These are phyloP conservation scores for Rusavskia elegans DNA, from an alignment of 495 filamentous ascomycete genomes.

Conservation along the genomic window DNA sequence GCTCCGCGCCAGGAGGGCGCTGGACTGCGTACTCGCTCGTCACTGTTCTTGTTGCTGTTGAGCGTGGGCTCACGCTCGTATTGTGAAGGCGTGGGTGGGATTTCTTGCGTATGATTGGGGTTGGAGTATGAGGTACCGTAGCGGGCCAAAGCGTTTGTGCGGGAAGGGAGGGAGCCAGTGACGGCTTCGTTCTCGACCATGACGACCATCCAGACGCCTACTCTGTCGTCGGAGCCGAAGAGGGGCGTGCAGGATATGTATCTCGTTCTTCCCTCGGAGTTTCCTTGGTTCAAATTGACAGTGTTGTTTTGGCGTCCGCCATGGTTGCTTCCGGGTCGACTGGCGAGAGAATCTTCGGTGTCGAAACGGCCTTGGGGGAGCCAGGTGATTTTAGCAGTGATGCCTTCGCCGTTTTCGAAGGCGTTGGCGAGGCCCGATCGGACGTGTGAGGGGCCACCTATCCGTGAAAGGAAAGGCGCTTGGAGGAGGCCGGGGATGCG, in stretches of 20 bases:
- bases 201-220: slow-evolving; percentile 52
- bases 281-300: slow-evolving; percentile 13
- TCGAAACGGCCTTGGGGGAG: slow-evolving; percentile 14
- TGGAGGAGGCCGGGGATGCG: slow-evolving; percentile 50
- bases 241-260: slow-evolving; percentile 52
- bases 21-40: neutral
- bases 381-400: slow-evolving; percentile 49
- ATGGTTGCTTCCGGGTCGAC: neutral
- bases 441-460: slow-evolving; percentile 36
- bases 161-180: slow-evolving; percentile 5
- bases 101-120: neutral
- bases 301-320: slow-evolving; percentile 5
- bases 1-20: neutral
- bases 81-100: slow-evolving; percentile 6
- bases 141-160: slow-evolving; percentile 1
- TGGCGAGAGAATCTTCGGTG: neutral
- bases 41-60: neutral
- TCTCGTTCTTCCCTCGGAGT: slow-evolving; percentile 30
- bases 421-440: slow-evolving; percentile 36
- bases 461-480: slow-evolving; percentile 42
- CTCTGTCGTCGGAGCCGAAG: slow-evolving; percentile 34
- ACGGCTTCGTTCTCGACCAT: slow-evolving; percentile 35
- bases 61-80: slow-evolving; percentile 2
- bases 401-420: slow-evolving; percentile 35
- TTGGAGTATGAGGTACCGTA: neutral